These are phyloP conservation scores for Trametes cingulata DNA, from an alignment of 768 basidiomycete species.

Conservation along the genomic window DNA sequence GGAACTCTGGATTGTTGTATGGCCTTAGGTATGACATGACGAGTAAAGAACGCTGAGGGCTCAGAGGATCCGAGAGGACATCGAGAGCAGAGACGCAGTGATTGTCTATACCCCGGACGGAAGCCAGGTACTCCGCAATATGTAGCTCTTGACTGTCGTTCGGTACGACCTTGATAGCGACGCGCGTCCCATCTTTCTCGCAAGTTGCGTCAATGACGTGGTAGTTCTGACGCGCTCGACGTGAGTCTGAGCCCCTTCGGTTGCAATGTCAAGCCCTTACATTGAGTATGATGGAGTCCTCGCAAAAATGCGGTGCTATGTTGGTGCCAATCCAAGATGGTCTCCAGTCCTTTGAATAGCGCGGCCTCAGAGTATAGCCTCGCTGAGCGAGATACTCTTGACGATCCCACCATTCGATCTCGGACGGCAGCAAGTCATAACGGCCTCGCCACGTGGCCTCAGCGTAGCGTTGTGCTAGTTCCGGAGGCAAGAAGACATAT, in stretches of 20 bases:
- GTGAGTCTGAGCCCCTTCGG: background rate
- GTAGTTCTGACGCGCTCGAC: background rate
- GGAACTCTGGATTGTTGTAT: slow-evolving; percentile 29
- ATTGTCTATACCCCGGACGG: slow-evolving; percentile 16
- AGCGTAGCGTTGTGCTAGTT: background rate
- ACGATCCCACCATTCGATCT: slow-evolving; percentile 15
- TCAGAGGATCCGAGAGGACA: slow-evolving; percentile 21
- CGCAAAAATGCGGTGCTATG: slow-evolving; percentile 10
- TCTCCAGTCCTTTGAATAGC: slow-evolving; percentile 15
- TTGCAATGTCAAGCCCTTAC: background rate
- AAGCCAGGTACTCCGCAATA: slow-evolving; percentile 16
- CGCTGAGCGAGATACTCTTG: slow-evolving; percentile 7
- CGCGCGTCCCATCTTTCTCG: slow-evolving; percentile 3
- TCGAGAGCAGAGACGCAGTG: slow-evolving; percentile 30
- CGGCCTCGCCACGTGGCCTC: background rate
- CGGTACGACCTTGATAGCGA: slow-evolving; percentile 18
- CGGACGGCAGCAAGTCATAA: slow-evolving; percentile 1
- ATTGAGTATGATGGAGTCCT: slow-evolving; percentile 19
- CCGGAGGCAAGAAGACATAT: slow-evolving; percentile 3
- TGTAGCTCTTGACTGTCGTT: slow-evolving; percentile 14
- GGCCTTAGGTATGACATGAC: slow-evolving; percentile 32
- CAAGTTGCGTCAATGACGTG: slow-evolving; percentile 25
- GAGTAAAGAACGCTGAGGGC: slow-evolving; percentile 7
- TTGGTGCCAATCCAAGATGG: slow-evolving; percentile 21
- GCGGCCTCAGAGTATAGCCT: slow-evolving; percentile 25